Evolutionary conservation across 2,329 filamentous ascomycete species (phyloP), one percentile per base, ranked within the genome.

Genomic region (Phaeosphaeriaceae sp.): DNA sequence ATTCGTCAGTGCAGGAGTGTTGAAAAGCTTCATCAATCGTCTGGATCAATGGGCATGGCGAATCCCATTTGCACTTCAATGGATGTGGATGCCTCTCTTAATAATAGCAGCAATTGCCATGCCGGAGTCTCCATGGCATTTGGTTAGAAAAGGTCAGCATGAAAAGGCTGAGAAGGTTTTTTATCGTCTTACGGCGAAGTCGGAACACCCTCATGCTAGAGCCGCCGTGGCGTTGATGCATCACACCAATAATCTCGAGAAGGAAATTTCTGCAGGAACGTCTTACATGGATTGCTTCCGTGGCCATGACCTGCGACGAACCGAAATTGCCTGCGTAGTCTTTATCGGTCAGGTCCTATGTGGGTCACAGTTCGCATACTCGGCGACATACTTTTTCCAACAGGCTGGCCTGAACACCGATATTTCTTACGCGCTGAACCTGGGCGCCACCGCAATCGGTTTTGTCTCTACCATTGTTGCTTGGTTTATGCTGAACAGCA

Each of bases 251-350:
- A 87, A 87, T 1, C 77, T 95, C 15, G 91, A 96, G 70, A 82
- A 89, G 66, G 77, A 83, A 70, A 87, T 90, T 46, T 52, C 52
- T 26, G 77, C 78, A 13, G 90, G 90, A 20, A 84, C 88, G 7
- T 85, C 81, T 38, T 96, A 92, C 72, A 74, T 81, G 59, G 90
- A 95, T 69, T 93, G 90, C 73, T 94, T 95, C 81, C 87, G 81
- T 70, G 90, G 90, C 7, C 81, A 82, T 12, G 86, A 95, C 68
- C 78, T 87, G 43, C 86, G 91, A 42, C 83, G 91, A 17, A 95
- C 90, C 1, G 90, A 89, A 65, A 86, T 87, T 54, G 79, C 84
- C n/a, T 83, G 81, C 60, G 70, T 75, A 56, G 63, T 67, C n/a
- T 79, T 75, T 74, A 69, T 75, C 6, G 76, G 74, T 13, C 77